Evolutionary conservation across 2,329 filamentous ascomycete genomes (phyloP).

Genomic region (Chaetomiaceae sp.): DNA sequence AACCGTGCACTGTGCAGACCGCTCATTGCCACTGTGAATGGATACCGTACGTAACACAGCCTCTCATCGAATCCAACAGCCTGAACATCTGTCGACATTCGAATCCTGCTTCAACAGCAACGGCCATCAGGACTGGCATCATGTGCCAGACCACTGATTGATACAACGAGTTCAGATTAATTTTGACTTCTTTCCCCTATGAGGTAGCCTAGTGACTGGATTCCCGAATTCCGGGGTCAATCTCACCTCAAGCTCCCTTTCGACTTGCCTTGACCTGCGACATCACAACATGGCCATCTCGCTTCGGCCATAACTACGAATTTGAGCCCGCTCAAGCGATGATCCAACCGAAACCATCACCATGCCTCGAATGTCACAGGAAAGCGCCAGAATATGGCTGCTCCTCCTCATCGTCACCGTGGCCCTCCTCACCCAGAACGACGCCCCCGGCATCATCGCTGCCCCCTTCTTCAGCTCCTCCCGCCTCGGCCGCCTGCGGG

Average conservation of each 20-base stretch:
- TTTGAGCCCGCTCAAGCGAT: not conserved
- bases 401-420: constrained; percentile 44
- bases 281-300: constrained; percentile 1
- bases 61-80: no score
- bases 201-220: no score
- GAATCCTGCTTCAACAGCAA: no score
- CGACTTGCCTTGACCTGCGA: not conserved
- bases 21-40: no score
- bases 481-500: constrained; percentile 48
- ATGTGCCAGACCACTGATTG: no score
- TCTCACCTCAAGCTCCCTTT: not conserved
- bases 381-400: constrained; percentile 38
- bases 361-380: constrained; percentile 39
- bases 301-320: not conserved
- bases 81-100: no score
- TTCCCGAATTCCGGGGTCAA: no score
- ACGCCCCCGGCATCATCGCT: constrained; percentile 38
- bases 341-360: not conserved
- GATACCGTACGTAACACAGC: no score
- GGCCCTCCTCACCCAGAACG: constrained; percentile 38
- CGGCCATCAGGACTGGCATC: no score
- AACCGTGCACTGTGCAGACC: no score
- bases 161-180: no score
- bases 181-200: no score
- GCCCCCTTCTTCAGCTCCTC: constrained; percentile 40